These are phyloP conservation scores for Plicaturopsis crispa DNA, from an alignment of 768 basidiomycete species.

Conservation along the genomic window DNA sequence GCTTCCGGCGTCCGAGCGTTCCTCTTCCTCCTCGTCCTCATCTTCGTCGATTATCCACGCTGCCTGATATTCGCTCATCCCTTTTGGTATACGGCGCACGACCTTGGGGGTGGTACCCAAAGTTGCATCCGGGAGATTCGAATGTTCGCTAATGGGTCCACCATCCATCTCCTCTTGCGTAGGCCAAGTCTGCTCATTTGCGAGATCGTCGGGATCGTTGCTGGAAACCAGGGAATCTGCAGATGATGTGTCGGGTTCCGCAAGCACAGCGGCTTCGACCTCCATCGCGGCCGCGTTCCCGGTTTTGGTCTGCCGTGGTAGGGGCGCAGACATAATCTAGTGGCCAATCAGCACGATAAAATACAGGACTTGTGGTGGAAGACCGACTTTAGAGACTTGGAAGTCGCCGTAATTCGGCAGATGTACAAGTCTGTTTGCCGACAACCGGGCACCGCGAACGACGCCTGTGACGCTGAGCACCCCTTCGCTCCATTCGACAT, in stretches of 20 bases:
- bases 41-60: slow-evolving; percentile 91
- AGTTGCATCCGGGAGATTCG: slow-evolving; percentile 51
- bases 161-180: slow-evolving; percentile 87
- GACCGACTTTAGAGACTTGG: slow-evolving; percentile 66
- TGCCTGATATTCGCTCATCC: slow-evolving; percentile 95
- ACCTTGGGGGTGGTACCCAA: slow-evolving; percentile 71
- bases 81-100: slow-evolving; percentile 85
- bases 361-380: background rate
- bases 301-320: slow-evolving; percentile 29
- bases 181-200: slow-evolving; percentile 98
- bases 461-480: slow-evolving; percentile 73
- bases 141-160: slow-evolving; percentile 10
- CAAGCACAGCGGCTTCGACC: slow-evolving; percentile 55
- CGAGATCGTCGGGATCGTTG: slow-evolving; percentile 83
- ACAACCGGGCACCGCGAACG: slow-evolving; percentile 69
- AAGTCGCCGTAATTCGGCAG: slow-evolving; percentile 86
- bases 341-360: slow-evolving; percentile 1
- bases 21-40: slow-evolving; percentile 31
- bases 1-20: slow-evolving; percentile 20
- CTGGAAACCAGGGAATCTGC: slow-evolving; percentile 84
- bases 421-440: slow-evolving; percentile 81
- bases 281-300: slow-evolving; percentile 48
- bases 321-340: slow-evolving; percentile 67
- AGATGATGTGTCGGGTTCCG: slow-evolving; percentile 51
- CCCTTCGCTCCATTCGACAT: slow-evolving; percentile 55